A percentile compares a stretch with the other conserved stretches of the same genome.
These are phyloP conservation scores for Xylariaceae sp. DNA, from an alignment of 2,329 filamentous ascomycete genomes.

Conservation along the genomic window DNA sequence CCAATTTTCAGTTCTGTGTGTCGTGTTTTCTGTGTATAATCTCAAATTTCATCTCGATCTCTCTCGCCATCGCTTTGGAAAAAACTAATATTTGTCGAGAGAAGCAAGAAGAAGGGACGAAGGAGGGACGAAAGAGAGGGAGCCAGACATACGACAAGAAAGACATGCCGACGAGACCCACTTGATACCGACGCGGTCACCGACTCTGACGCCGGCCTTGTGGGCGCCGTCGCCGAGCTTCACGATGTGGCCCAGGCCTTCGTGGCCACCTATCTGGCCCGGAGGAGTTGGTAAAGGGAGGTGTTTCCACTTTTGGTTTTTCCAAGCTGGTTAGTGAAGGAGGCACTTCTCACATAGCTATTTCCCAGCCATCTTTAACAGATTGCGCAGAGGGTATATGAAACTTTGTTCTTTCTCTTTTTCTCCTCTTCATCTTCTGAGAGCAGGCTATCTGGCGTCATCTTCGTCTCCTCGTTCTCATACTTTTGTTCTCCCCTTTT, in stretches of 20 bases:
- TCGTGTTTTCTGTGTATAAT: too few species aligned
- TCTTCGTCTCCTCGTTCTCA: too few species aligned
- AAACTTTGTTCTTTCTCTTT: not conserved
- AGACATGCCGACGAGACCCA: slow-evolving; percentile 16
- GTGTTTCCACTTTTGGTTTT: slow-evolving; percentile 8
- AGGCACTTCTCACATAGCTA: too few species aligned
- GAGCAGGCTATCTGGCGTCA: not conserved
- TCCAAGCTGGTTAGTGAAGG: not conserved
- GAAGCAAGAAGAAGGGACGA: not conserved
- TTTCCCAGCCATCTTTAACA: too few species aligned
- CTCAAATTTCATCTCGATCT: too few species aligned
- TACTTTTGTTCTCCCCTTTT: too few species aligned
- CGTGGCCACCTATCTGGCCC: slow-evolving; percentile 18
- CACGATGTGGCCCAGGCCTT: slow-evolving; percentile 15
- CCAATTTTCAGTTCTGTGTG: too few species aligned
- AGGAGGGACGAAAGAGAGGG: not conserved
- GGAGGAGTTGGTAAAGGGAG: slow-evolving; percentile 5
- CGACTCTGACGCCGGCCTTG: slow-evolving; percentile 8
- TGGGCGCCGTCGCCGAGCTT: slow-evolving; percentile 13
- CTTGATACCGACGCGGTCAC: slow-evolving; percentile 19
- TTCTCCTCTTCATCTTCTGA: not conserved
- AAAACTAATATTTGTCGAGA: not conserved
- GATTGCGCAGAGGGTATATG: too few species aligned
- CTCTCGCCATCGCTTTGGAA: too few species aligned
- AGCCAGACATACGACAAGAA: slow-evolving; percentile 14